Conservation (phyloP, 805 yeast genomes). For the Lipomyces sp. region DNA sequence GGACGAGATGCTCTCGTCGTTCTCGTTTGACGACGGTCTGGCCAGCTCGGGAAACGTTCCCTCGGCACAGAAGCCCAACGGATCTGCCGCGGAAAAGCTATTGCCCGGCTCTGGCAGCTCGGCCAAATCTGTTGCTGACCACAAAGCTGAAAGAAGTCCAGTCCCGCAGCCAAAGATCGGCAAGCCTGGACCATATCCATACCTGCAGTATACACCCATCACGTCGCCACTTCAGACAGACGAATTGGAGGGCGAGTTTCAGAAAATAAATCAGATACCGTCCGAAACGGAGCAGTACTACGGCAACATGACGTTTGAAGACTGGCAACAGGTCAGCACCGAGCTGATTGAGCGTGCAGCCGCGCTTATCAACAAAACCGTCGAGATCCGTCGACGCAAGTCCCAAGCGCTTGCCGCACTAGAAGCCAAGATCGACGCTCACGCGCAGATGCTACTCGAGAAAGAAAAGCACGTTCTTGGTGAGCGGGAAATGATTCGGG, state of each 20-base stretch:
- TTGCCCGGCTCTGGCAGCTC: too few species aligned
- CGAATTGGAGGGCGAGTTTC: constrained; percentile 9
- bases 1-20: too few species aligned
- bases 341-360: constrained; percentile 9
- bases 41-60: too few species aligned
- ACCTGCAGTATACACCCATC: constrained; percentile 9
- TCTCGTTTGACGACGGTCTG: too few species aligned
- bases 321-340: constrained; percentile 16
- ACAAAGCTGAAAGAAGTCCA: too few species aligned
- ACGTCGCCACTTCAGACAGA: constrained; percentile 15
- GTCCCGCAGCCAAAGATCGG: too few species aligned
- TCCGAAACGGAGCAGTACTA: constrained; percentile 4
- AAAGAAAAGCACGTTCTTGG: not conserved
- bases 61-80: too few species aligned
- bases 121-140: too few species aligned
- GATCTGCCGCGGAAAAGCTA: too few species aligned
- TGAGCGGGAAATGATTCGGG: constrained; percentile 15
- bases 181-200: constrained; percentile 10
- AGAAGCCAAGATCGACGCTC: constrained; percentile 12
- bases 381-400: constrained; percentile 8
- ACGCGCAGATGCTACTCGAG: constrained; percentile 2
- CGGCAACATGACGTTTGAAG: constrained; percentile 22
- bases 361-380: constrained; percentile 4
- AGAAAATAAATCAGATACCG: constrained; percentile 3
- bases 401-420: constrained; percentile 12